Evolutionary conservation across 2,329 filamentous ascomycete genomes (phyloP).

Genomic region (Thelonectria rubi): DNA sequence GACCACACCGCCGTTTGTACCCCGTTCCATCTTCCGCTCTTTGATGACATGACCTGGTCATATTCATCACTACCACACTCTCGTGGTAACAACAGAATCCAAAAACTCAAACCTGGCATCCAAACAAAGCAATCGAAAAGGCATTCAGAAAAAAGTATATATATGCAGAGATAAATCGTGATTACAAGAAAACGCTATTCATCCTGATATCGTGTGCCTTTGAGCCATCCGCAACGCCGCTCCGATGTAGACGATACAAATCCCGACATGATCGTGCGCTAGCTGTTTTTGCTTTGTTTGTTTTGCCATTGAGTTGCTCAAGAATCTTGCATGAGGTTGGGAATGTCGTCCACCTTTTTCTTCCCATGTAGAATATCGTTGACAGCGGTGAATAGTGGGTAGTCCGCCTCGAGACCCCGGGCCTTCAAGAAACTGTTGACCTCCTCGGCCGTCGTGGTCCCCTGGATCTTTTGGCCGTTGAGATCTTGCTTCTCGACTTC

Average conservation of each 20-base stretch:
- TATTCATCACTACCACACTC: no score
- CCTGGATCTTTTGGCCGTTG: slow-evolving; percentile 97
- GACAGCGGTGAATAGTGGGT: slow-evolving; percentile 92
- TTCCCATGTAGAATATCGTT: slow-evolving; percentile 80
- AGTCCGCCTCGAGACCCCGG: slow-evolving; percentile 80
- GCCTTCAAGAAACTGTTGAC: slow-evolving; percentile 89
- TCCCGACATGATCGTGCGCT: neutral
- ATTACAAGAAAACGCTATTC: slow-evolving; percentile 26
- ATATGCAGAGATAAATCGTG: slow-evolving; percentile 8
- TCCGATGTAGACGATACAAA: slow-evolving; percentile 26
- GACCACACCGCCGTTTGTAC: no score
- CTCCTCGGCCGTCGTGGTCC: slow-evolving; percentile 89
- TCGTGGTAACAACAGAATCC: no score
- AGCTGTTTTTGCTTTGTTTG: neutral
- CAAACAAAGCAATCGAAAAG: no score
- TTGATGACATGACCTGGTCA: no score
- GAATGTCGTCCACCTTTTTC: slow-evolving; percentile 82
- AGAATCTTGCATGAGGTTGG: slow-evolving; percentile 66
- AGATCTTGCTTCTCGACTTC: slow-evolving; percentile 90
- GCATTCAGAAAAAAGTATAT: no score
- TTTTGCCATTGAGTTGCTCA: slow-evolving; percentile 10
- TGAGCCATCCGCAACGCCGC: slow-evolving; percentile 37
- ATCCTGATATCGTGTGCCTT: slow-evolving; percentile 29
- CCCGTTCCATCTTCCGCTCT: no score
- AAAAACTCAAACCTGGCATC: no score